These are phyloP conservation scores for Ganoderma resinaceum DNA, from an alignment of 1,284 basidiomycete species.

Conservation along the genomic window DNA sequence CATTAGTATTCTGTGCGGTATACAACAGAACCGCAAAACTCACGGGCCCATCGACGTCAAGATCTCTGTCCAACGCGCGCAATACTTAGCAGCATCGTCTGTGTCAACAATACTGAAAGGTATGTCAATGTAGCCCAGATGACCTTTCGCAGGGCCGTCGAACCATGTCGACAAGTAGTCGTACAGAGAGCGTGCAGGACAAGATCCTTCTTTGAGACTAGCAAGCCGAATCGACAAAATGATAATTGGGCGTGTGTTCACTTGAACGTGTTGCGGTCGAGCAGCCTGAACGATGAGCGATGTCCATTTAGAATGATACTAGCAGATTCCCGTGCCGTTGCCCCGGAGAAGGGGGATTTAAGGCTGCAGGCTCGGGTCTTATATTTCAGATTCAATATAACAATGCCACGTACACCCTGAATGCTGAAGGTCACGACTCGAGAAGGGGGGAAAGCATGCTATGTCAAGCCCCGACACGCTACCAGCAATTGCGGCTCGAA, in stretches of 20 bases:
- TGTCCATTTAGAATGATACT: background rate
- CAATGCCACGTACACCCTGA: too few species aligned
- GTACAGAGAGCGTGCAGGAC: background rate
- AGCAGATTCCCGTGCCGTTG: too few species aligned
- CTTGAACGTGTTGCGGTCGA: background rate
- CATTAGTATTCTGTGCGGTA: too few species aligned
- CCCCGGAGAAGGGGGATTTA: too few species aligned
- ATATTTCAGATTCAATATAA: too few species aligned
- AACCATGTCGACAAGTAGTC: background rate
- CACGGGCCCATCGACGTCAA: too few species aligned
- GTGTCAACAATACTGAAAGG: background rate
- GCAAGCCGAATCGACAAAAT: background rate
- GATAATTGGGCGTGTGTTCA: background rate
- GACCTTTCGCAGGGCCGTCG: background rate
- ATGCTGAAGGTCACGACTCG: too few species aligned
- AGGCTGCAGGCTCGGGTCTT: too few species aligned
- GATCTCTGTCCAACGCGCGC: background rate
- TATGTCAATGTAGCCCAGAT: background rate
- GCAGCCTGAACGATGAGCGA: background rate
- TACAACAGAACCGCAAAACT: too few species aligned
- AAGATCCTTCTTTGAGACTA: background rate
- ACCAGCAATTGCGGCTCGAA: too few species aligned
- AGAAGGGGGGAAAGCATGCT: too few species aligned
- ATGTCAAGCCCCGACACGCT: too few species aligned
- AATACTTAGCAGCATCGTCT: background rate